Percentiles rank a stretch among this genome's conserved stretches.
These are phyloP conservation scores for Coemansia furcata DNA, from an alignment of 192 early-diverging fungal species.

Conservation along the genomic window DNA sequence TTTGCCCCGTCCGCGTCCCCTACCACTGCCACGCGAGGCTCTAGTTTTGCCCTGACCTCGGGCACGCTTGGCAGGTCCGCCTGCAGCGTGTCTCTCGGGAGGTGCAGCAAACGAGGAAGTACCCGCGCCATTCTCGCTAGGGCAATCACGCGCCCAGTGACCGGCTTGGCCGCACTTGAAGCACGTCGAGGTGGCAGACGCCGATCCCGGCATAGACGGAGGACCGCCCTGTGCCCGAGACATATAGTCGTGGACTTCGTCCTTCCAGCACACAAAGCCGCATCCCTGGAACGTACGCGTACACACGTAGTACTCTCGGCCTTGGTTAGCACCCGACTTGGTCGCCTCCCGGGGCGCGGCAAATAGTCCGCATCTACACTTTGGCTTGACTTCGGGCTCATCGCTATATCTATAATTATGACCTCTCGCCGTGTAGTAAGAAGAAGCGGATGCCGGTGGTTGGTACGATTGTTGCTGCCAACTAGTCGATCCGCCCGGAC, in stretches of 20 bases:
- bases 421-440: background rate
- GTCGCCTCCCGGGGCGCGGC: constrained; percentile 20
- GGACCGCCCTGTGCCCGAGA: background rate
- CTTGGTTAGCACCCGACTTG: constrained; percentile 40
- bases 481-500: background rate
- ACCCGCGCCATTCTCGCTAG: background rate
- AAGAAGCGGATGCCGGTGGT: background rate
- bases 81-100: constrained; percentile 5
- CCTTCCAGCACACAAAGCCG: constrained; percentile 41
- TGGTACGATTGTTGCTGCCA: background rate
- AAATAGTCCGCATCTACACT: constrained; percentile 55
- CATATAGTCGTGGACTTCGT: constrained; percentile 27
- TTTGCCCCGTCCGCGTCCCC: background rate
- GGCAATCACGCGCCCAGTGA: constrained; percentile 47
- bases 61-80: constrained; percentile 7
- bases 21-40: constrained; percentile 1
- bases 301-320: constrained; percentile 56
- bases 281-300: constrained; percentile 41
- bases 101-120: background rate
- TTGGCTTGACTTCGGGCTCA: constrained; percentile 22
- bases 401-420: background rate
- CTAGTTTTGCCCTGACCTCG: constrained; percentile 6
- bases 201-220: background rate
- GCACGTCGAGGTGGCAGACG: constrained; percentile 16
- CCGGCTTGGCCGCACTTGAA: constrained; percentile 37